phyloP scores from a whole-genome alignment of 1,284 basidiomycete species.

The Macrocystidia cucumis region DNA sequence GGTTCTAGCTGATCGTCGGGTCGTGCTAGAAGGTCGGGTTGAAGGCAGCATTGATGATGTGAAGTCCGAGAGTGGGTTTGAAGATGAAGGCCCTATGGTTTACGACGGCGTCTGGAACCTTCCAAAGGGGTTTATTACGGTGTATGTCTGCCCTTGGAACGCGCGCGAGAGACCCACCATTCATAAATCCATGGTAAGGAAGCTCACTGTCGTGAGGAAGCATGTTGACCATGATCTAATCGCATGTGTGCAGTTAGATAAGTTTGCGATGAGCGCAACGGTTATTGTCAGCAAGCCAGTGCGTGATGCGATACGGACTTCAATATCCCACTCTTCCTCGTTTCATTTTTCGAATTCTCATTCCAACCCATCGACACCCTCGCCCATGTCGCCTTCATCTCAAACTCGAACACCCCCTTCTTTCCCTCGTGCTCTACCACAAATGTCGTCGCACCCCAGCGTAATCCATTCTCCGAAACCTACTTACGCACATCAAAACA shows the following conservation, averaged over 20 bases:
- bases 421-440: slow-evolving; percentile 6
- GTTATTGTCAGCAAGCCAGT: slow-evolving; percentile 36
- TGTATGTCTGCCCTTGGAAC: slow-evolving; percentile 65
- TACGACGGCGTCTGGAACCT: slow-evolving; percentile 43
- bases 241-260: slow-evolving; percentile 72
- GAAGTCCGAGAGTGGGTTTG: slow-evolving; percentile 16
- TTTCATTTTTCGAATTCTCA: slow-evolving; percentile 17
- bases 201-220: slow-evolving; percentile 6
- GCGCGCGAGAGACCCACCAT: slow-evolving; percentile 55
- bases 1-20: slow-evolving; percentile 42
- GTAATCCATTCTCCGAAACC: background rate
- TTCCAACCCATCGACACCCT: slow-evolving; percentile 24
- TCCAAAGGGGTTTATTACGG: slow-evolving; percentile 63
- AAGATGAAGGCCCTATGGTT: slow-evolving; percentile 7
- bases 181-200: slow-evolving; percentile 52
- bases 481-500: slow-evolving; percentile 4
- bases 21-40: slow-evolving; percentile 35
- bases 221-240: too few species aligned
- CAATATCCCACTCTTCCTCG: slow-evolving; percentile 15
- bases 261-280: slow-evolving; percentile 67
- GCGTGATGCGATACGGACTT: slow-evolving; percentile 28
- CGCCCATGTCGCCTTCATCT: slow-evolving; percentile 13
- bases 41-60: slow-evolving; percentile 9
- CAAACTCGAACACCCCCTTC: slow-evolving; percentile 13
- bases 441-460: background rate